Conservation (phyloP, 2,329 filamentous ascomycete genomes). For the Arachnomyces sp. region DNA sequence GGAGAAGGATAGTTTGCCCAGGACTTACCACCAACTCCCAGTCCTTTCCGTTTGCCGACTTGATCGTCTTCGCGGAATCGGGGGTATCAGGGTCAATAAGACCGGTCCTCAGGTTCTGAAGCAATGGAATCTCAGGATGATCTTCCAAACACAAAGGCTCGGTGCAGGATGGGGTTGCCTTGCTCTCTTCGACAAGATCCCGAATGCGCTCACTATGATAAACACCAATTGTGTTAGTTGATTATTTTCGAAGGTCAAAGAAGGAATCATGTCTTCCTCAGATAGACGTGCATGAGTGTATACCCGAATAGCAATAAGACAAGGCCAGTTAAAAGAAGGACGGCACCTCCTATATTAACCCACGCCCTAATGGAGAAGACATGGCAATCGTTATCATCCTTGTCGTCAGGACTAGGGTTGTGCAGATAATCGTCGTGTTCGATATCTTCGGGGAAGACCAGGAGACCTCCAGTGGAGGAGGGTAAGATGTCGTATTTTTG, state of each 20-base stretch:
- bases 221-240: constrained; percentile 6
- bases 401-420: constrained; percentile 60
- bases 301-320: constrained; percentile 62
- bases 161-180: constrained; percentile 24
- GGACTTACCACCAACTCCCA: constrained; percentile 53
- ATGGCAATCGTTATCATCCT: constrained; percentile 51
- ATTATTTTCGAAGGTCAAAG: not conserved
- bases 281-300: constrained; percentile 54
- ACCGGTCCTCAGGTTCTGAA: constrained; percentile 54
- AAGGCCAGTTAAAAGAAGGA: constrained; percentile 53
- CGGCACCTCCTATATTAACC: constrained; percentile 57
- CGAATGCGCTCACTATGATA: not conserved
- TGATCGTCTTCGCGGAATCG: constrained; percentile 48
- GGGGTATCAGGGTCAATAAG: constrained; percentile 65
- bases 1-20: not conserved
- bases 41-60: constrained; percentile 50
- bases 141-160: constrained; percentile 43
- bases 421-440: constrained; percentile 68
- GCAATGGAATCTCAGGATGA: constrained; percentile 41
- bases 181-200: not conserved
- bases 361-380: constrained; percentile 58
- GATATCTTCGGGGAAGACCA: constrained; percentile 64
- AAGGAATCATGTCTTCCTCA: not conserved
- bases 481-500: constrained; percentile 68
- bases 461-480: constrained; percentile 50